These are phyloP conservation scores for Quercus robur DNA, from an alignment of 306 rosid species.

Conservation along the genomic window DNA sequence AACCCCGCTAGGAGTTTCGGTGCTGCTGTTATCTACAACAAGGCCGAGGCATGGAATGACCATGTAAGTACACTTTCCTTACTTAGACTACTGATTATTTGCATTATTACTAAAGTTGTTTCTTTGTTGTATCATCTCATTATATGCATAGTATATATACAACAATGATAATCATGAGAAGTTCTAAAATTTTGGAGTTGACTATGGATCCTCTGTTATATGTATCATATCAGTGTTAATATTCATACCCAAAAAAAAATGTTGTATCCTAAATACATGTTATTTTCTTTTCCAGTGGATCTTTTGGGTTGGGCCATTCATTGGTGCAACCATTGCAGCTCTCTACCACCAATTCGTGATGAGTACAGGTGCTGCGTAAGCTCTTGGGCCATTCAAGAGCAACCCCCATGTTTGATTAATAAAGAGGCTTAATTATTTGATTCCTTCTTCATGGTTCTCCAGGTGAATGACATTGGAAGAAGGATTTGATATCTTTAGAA, in stretches of 20 bases:
- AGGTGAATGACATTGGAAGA: conserved; percentile 16
- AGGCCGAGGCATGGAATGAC: conserved; percentile 64
- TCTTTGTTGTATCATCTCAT: too few species aligned
- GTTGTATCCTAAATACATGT: too few species aligned
- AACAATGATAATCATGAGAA: too few species aligned
- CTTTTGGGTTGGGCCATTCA: conserved; percentile 92
- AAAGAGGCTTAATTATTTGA: neutral
- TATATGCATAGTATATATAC: too few species aligned
- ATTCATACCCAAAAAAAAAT: too few species aligned
- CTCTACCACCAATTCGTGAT: conserved; percentile 92
- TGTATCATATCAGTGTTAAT: too few species aligned
- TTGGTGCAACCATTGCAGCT: conserved; percentile 94
- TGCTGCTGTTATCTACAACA: conserved; percentile 67
- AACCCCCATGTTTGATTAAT: neutral
- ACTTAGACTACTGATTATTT: neutral
- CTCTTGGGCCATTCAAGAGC: conserved; percentile 95
- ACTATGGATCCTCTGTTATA: too few species aligned
- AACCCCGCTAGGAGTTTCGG: conserved; percentile 97
- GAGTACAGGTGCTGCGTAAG: conserved; percentile 55
- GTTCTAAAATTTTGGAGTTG: too few species aligned
- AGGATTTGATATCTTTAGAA: conserved; percentile 8
- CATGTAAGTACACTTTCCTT: conserved; percentile 45
- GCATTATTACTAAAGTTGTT: neutral
- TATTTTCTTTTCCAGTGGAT: conserved; percentile 65
- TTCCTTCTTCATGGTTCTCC: conserved; percentile 2